Evolutionary conservation across 495 filamentous ascomycete genomes (phyloP), one percentile per base, ranked within the genome.

Genomic region (Entonaema liquescens): DNA sequence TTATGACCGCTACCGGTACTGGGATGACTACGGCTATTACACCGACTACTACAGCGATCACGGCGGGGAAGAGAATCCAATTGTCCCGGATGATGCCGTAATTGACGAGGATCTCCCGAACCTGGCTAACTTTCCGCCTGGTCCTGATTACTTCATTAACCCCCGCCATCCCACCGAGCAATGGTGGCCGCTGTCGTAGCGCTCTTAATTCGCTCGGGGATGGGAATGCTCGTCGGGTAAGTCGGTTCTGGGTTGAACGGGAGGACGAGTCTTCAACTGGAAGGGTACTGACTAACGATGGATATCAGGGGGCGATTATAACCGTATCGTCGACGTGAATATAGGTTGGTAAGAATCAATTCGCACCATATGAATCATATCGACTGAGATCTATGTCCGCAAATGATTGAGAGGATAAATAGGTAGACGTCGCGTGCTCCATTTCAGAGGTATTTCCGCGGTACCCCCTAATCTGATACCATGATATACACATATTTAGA

Each of bases 131-230:
- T 54, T 50, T 19, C 59, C 59, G 17, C 59, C 59, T 0, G 29
- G 5, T 8, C 44, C 6, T 21, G 9, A 40, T 2, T 59, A 57
- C 21, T 55, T 28, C 4, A 29, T 26, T 9, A 4, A 29, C 28
- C 23, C 25, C 5, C 26, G 36, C 8, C 52, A 56, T 9, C 50
- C 33, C 19, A 38, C 15, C 12, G 53, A 65, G 33, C 36, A 19
- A 5, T 65, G 62, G 62, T 65, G 62, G 62, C 62, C 62, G 26
- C 62, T 65, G 6, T 56, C 50, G 4, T 62, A 62, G 26, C 19
- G 29, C 15, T n/a, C n/a, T n/a, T n/a, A n/a, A 2, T 7, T 2
- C 15, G 36, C 21, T 4, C 6, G 9, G 19, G 19, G 23, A n/a
- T 11, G n/a, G 25, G 12, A 8, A 38, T 13, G 5, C 49, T 13